These are phyloP conservation scores for Helminthosporium solani DNA, from an alignment of 2,329 filamentous ascomycete species.

Conservation along the genomic window DNA sequence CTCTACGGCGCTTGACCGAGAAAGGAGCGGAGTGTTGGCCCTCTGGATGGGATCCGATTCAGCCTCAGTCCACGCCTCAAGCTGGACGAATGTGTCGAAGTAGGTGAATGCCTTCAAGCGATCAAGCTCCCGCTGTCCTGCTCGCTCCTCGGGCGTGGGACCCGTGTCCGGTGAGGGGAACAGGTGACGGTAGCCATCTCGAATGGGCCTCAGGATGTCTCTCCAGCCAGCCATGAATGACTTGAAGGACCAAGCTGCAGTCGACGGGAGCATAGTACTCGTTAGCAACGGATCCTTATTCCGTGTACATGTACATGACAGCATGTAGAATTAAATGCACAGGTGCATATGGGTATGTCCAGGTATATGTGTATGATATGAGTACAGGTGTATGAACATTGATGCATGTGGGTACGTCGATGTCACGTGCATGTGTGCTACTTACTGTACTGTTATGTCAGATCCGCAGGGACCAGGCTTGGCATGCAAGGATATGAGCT, in stretches of 20 bases:
- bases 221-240: slow-evolving; percentile 37
- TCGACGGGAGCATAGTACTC: too few species aligned
- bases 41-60: slow-evolving; percentile 39
- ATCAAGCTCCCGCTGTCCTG: slow-evolving; percentile 32
- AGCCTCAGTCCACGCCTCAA: slow-evolving; percentile 35
- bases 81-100: slow-evolving; percentile 44
- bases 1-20: slow-evolving; percentile 9
- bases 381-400: too few species aligned
- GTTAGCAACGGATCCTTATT: too few species aligned
- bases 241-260: too few species aligned
- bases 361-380: too few species aligned
- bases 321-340: too few species aligned
- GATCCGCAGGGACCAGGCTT: slow-evolving; percentile 21
- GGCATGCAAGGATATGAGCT: slow-evolving; percentile 35
- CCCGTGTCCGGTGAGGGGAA: slow-evolving; percentile 38
- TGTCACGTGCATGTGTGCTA: too few species aligned
- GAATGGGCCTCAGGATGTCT: slow-evolving; percentile 42
- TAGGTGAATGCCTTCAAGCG: slow-evolving; percentile 43
- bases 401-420: too few species aligned
- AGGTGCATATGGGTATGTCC: too few species aligned
- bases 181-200: slow-evolving; percentile 42
- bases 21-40: slow-evolving; percentile 43
- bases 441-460: too few species aligned
- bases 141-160: slow-evolving; percentile 36
- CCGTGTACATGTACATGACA: too few species aligned